These are phyloP conservation scores for Globisporangium barbulae DNA, from an alignment of 352 stramenopile genomes.

Conservation along the genomic window DNA sequence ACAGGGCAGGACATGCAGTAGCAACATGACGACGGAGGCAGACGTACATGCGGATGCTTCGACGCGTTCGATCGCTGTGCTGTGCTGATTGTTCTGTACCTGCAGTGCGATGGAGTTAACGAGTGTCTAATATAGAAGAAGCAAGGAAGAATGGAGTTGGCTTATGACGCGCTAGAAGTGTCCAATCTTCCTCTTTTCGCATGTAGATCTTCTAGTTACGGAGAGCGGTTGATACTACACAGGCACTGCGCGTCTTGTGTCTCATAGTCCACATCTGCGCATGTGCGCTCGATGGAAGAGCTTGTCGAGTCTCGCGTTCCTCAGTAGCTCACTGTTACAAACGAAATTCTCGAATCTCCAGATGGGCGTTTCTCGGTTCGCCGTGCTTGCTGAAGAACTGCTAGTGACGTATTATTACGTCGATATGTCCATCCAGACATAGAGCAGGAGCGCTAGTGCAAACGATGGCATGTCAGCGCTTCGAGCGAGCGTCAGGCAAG, in stretches of 20 bases:
- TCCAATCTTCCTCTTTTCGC: background rate
- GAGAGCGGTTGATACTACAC: background rate
- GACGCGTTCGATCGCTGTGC: background rate
- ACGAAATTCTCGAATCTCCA: too few relatives aligned
- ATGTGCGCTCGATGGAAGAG: too few relatives aligned
- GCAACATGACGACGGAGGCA: background rate
- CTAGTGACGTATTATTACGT: too few relatives aligned
- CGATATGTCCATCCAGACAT: too few relatives aligned
- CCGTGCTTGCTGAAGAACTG: too few relatives aligned
- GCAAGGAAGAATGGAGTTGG: background rate
- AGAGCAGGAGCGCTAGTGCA: too few relatives aligned
- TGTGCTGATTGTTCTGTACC: background rate
- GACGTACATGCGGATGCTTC: background rate
- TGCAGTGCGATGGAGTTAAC: background rate
- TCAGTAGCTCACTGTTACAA: too few relatives aligned
- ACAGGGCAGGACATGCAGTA: conserved; percentile 1
- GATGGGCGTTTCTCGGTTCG: too few relatives aligned
- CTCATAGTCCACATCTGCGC: background rate
- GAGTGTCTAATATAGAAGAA: conserved; percentile 10
- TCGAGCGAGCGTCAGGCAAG: too few relatives aligned
- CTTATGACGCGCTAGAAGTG: background rate
- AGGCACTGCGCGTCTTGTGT: background rate
- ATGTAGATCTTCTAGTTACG: background rate
- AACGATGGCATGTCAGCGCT: too few relatives aligned
- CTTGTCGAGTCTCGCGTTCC: too few relatives aligned